Evolutionary conservation across 2,329 filamentous ascomycete genomes (phyloP).

Genomic region (Simplicillium sp.): DNA sequence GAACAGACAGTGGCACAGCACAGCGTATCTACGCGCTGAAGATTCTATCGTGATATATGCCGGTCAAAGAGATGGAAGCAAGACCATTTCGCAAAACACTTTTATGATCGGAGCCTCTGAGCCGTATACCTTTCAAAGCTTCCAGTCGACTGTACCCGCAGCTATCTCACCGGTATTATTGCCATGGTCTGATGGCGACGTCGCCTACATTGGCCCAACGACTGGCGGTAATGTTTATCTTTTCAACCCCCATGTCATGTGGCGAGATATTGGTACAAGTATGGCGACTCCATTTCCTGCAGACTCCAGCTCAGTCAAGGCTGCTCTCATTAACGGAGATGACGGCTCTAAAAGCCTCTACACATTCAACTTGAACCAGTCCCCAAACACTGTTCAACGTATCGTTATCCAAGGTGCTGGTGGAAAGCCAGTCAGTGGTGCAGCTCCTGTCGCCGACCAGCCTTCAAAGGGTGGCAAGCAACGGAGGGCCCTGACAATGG

Average conservation of each 20-base stretch:
- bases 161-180: no score
- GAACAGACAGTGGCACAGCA: constrained; percentile 65
- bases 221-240: constrained; percentile 59
- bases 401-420: constrained; percentile 55
- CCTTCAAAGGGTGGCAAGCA: constrained; percentile 12
- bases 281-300: constrained; percentile 52
- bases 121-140: constrained; percentile 55
- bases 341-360: constrained; percentile 74
- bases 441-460: constrained; percentile 27
- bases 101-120: constrained; percentile 60
- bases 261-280: constrained; percentile 57
- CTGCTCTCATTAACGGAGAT: constrained; percentile 56
- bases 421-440: constrained; percentile 42
- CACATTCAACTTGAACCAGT: constrained; percentile 63
- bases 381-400: constrained; percentile 67
- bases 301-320: constrained; percentile 46
- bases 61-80: constrained; percentile 55
- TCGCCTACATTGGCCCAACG: constrained; percentile 19
- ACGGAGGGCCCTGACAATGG: constrained; percentile 39
- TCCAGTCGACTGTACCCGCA: constrained; percentile 39
- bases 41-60: constrained; percentile 73
- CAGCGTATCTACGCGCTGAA: constrained; percentile 61
- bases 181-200: not conserved
- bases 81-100: constrained; percentile 57
- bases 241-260: constrained; percentile 54